Base-by-base conservation (phyloP, 2,329 filamentous ascomycete genomes). In the Allantophomopsis lycopodina region DNA sequence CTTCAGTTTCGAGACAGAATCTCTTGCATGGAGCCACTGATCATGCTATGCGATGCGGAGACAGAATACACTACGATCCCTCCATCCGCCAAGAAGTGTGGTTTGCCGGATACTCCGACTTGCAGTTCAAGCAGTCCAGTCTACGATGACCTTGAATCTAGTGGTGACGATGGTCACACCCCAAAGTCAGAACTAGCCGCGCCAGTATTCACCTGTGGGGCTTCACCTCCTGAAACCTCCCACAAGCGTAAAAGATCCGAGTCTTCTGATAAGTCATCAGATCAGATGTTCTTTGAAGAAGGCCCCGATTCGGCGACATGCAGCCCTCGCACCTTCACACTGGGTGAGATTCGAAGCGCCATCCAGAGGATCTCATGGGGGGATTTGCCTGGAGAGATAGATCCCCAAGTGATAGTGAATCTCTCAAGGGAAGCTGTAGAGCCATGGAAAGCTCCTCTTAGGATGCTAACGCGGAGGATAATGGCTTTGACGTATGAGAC, bases 371-470 rank as follows among this genome's bases (percentile, higher is more conserved):
- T 20, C 18, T 20, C 13, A 15, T 32, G 13, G 15, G 15, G 5
- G 4, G 8, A 32, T 32, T 15, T 32, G 4, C 75, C 74, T 0
- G 68, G 70, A 5, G 63, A 76, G 0, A 69, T 76, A 0, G 69
- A 76, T 0, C 66, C 71, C 0, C 69, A 73, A 30, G 75, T 80
- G 0, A 74, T 77, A 16, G 68, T 76, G 20, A 62, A 63, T 0
- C 61, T 83, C 13, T 75, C 71, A 36, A 60, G 65, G n/a, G 58
- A 70, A n/a, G 69, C 71, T 0, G 68, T 83, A 2, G 51, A 55
- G 7, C 68, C 72, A 1, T 84, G 80, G 80, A 51, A 64, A 1
- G 49, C 50, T 0, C 75, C 76, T 0, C 62, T 78, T 36, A 51
- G 64, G 0, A 60, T 44, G 0, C 64, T 66, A 18, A 43, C 65